Conservation (phyloP, 1,284 basidiomycete genomes). For the Takashimella koratensis region DNA sequence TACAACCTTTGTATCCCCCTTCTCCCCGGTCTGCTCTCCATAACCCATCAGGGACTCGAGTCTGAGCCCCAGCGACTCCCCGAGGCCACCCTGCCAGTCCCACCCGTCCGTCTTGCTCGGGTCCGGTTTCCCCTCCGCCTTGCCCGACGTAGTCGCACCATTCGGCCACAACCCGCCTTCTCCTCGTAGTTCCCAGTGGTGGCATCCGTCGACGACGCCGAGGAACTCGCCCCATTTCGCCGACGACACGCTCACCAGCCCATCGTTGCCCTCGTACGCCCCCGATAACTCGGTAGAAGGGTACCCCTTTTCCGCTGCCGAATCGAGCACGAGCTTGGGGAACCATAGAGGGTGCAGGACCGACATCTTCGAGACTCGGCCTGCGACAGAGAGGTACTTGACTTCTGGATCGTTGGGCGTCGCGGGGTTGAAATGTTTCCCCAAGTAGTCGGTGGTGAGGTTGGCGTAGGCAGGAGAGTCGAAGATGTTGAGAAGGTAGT, state of each 20-base stretch:
- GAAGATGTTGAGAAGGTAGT: conserved; percentile 81
- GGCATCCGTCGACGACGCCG: conserved; percentile 81
- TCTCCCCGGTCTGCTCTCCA: too few relatives aligned
- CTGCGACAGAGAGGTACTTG: conserved; percentile 88
- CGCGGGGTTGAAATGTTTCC: conserved; percentile 81
- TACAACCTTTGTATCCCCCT: background rate
- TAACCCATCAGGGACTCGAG: background rate
- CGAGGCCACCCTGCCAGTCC: conserved; percentile 15
- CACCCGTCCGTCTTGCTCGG: conserved; percentile 18
- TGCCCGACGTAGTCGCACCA: conserved; percentile 17
- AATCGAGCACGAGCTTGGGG: conserved; percentile 87
- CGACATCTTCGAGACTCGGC: conserved; percentile 63
- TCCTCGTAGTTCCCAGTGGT: conserved; percentile 96
- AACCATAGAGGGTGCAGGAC: conserved; percentile 96
- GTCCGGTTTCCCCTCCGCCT: conserved; percentile 23
- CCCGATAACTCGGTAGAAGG: conserved; percentile 58
- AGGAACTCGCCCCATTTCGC: conserved; percentile 92
- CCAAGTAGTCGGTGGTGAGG: conserved; percentile 80
- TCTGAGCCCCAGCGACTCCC: background rate
- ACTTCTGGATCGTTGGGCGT: conserved; percentile 82
- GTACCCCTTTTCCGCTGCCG: conserved; percentile 52
- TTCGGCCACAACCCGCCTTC: conserved; percentile 54
- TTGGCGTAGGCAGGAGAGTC: conserved; percentile 98
- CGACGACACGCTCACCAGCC: conserved; percentile 82
- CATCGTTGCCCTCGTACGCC: conserved; percentile 84